Conservation (phyloP, 345 rosid species). For the Euphorbia pulcherrima region DNA sequence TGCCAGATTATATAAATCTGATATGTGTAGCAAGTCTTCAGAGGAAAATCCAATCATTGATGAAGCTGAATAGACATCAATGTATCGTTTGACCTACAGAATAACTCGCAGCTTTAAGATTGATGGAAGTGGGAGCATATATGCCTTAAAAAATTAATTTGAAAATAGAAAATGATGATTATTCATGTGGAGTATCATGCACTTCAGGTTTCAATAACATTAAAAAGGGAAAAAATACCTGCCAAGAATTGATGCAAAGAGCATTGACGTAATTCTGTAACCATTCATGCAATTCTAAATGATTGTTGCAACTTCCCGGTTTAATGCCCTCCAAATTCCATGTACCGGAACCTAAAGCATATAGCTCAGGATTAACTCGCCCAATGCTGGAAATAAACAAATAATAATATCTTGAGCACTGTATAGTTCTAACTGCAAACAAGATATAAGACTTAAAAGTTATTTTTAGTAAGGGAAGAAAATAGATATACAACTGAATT, state of each 20-base stretch:
- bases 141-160: constrained; percentile 7
- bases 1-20: constrained; percentile 57
- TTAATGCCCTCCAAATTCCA: constrained; percentile 39
- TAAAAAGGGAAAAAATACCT: constrained; percentile 44
- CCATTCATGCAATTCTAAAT: constrained; percentile 43
- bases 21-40: constrained; percentile 61
- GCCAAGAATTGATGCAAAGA: constrained; percentile 88
- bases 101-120: constrained; percentile 14
- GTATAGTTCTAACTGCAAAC: neutral
- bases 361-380: constrained; percentile 80
- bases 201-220: neutral
- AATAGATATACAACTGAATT: neutral
- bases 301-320: constrained; percentile 24
- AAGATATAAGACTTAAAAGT: neutral
- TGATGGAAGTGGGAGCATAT: constrained; percentile 6
- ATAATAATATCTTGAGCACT: neutral
- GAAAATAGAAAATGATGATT: neutral
- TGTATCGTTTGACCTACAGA: constrained; percentile 78
- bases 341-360: constrained; percentile 68
- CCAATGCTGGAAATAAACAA: constrained; percentile 58
- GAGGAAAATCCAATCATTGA: constrained; percentile 92
- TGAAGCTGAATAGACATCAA: constrained; percentile 79
- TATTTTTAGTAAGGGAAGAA: neutral
- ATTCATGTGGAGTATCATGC: neutral
- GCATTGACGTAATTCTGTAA: constrained; percentile 57